These are phyloP conservation scores for Citrus inodora DNA, from an alignment of 345 rosid genomes.

Conservation along the genomic window DNA sequence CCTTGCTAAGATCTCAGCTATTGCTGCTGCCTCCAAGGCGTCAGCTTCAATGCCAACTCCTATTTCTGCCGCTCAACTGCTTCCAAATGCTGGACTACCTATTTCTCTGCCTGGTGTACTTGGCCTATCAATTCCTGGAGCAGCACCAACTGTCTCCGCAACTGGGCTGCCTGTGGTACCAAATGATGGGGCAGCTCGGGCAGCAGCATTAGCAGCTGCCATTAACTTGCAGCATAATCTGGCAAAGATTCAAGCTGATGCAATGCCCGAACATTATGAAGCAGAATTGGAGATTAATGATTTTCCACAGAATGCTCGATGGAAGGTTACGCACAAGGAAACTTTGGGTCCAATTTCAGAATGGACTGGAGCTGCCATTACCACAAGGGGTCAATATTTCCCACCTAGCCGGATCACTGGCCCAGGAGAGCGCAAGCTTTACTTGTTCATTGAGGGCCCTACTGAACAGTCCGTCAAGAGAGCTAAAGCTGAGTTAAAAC, in stretches of 20 bases:
- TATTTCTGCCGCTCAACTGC: constrained; percentile 35
- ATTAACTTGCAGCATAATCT: constrained; percentile 83
- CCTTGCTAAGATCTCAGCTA: constrained; percentile 68
- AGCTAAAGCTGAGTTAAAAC: constrained; percentile 86
- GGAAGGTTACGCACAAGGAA: constrained; percentile 99
- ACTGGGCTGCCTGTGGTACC: constrained; percentile 41
- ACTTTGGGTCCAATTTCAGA: constrained; percentile 97
- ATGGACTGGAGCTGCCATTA: constrained; percentile 98
- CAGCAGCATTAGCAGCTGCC: constrained; percentile 91
- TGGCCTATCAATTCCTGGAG: constrained; percentile 34
- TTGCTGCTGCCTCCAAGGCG: constrained; percentile 63
- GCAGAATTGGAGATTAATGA: constrained; percentile 97
- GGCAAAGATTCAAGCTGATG: constrained; percentile 96
- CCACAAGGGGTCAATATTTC: constrained; percentile 86
- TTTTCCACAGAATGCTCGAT: constrained; percentile 95
- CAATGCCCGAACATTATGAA: constrained; percentile 96
- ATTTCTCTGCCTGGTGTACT: constrained; percentile 39
- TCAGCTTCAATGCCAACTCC: constrained; percentile 34
- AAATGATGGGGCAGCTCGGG: constrained; percentile 78
- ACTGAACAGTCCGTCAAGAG: constrained; percentile 84
- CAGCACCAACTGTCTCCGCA: constrained; percentile 33
- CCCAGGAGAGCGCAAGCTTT: constrained; percentile 91
- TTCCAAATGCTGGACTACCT: constrained; percentile 48
- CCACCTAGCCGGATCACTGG: constrained; percentile 66
- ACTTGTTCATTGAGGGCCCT: constrained; percentile 93